A percentile compares a stretch with the other conserved stretches of the same genome.
Evolutionary conservation across 2,329 filamentous ascomycete species (phyloP).

Genomic region (Xylaria arbuscula): DNA sequence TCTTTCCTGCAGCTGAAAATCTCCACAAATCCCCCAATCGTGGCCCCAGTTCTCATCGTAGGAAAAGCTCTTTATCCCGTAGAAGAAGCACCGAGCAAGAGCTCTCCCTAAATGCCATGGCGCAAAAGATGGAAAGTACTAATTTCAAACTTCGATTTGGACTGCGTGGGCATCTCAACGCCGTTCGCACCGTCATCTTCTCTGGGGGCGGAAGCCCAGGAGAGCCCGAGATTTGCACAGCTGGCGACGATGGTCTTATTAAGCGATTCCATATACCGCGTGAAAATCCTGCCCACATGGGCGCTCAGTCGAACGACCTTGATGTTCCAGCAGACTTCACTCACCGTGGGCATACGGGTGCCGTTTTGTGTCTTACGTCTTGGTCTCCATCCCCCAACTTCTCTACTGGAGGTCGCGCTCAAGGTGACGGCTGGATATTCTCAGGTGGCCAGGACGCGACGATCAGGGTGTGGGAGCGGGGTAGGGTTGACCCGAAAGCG

Average conservation of each 20-base stretch:
- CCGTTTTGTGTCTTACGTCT: constrained; percentile 86
- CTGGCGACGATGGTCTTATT: constrained; percentile 93
- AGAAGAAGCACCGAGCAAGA: constrained; percentile 77
- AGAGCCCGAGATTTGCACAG: constrained; percentile 96
- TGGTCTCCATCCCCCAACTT: constrained; percentile 91
- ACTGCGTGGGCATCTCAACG: constrained; percentile 90
- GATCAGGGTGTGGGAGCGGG: constrained; percentile 94
- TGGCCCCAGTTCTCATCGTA: constrained; percentile 74
- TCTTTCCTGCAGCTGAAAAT: constrained; percentile 84
- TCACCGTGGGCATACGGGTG: constrained; percentile 90
- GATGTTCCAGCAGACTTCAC: constrained; percentile 96
- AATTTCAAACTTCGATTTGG: constrained; percentile 95
- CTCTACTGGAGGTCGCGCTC: constrained; percentile 85
- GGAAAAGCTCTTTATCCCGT: constrained; percentile 82
- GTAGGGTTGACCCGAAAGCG: constrained; percentile 92
- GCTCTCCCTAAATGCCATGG: constrained; percentile 60
- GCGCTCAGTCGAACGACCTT: constrained; percentile 75
- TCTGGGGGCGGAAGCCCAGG: constrained; percentile 94
- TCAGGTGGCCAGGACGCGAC: constrained; percentile 95
- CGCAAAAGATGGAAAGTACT: constrained; percentile 73
- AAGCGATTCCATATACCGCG: constrained; percentile 97
- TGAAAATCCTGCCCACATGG: constrained; percentile 68
- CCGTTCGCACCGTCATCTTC: constrained; percentile 94
- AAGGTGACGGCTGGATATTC: constrained; percentile 98
- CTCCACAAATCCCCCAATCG: constrained; percentile 83